These are phyloP conservation scores for Paramyrothecium roridum DNA, from an alignment of 2,329 filamentous ascomycete species.

Conservation along the genomic window DNA sequence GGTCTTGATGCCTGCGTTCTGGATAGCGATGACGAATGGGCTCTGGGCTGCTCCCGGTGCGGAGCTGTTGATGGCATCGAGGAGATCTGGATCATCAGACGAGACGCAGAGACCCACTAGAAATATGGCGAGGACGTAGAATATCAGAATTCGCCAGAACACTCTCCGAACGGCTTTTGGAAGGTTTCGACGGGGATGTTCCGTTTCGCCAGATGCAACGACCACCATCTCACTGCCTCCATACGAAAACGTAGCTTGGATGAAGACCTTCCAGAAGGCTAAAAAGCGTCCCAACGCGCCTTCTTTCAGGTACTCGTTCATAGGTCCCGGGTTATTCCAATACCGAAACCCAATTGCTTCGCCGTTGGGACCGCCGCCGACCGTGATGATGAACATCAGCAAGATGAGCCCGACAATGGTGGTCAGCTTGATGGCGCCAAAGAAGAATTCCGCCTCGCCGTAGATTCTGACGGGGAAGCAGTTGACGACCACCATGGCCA, in stretches of 20 bases:
- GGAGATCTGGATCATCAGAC: slow-evolving; percentile 29
- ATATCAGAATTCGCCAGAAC: slow-evolving; percentile 31
- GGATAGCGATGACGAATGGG: slow-evolving; percentile 57
- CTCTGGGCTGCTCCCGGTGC: slow-evolving; percentile 40
- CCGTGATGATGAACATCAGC: slow-evolving; percentile 45
- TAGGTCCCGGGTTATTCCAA: slow-evolving; percentile 36
- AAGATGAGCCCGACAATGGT: slow-evolving; percentile 47
- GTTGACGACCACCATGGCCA: slow-evolving; percentile 33
- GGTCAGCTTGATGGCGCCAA: slow-evolving; percentile 45
- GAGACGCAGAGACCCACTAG: slow-evolving; percentile 33
- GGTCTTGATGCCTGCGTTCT: slow-evolving; percentile 39
- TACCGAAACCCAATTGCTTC: slow-evolving; percentile 43
- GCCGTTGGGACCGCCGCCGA: slow-evolving; percentile 40
- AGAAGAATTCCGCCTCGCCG: slow-evolving; percentile 51
- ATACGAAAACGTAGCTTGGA: slow-evolving; percentile 45
- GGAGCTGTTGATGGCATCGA: slow-evolving; percentile 46
- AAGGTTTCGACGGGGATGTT: slow-evolving; percentile 30
- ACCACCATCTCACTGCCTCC: slow-evolving; percentile 38
- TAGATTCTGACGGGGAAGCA: slow-evolving; percentile 40
- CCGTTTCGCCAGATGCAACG: slow-evolving; percentile 32
- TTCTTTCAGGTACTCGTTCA: slow-evolving; percentile 28
- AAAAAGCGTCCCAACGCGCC: slow-evolving; percentile 37
- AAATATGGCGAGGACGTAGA: slow-evolving; percentile 33
- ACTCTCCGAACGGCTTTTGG: slow-evolving; percentile 28
- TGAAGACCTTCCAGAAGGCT: slow-evolving; percentile 41